Conservation (phyloP, 2,329 filamentous ascomycete genomes). For the Zasmidium angulare region DNA sequence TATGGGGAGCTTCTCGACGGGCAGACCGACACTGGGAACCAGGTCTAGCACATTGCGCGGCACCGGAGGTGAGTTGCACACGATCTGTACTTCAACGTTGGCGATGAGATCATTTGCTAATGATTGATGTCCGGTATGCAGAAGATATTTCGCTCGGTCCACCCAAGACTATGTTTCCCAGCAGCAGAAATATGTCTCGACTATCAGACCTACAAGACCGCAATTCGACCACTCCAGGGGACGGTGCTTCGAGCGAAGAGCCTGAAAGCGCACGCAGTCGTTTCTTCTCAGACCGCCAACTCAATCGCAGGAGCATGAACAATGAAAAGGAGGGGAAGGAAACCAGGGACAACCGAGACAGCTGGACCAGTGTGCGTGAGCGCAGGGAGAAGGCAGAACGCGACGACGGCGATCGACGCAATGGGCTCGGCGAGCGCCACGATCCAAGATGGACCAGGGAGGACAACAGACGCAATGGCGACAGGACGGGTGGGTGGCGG, state of each 20-base stretch:
- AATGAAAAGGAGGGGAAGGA: conserved; percentile 36
- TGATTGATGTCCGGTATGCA: conserved; percentile 31
- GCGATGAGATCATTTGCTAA: not conserved
- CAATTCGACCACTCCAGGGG: conserved; percentile 15
- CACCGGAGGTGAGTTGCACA: conserved; percentile 27
- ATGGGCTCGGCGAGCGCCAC: conserved; percentile 66
- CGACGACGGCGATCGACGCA: conserved; percentile 58
- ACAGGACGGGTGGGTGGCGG: conserved; percentile 59
- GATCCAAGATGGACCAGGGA: conserved; percentile 61
- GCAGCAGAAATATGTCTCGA: conserved; percentile 60
- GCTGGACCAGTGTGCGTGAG: conserved; percentile 72
- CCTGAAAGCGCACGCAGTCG: conserved; percentile 36
- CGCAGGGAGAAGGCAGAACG: conserved; percentile 47
- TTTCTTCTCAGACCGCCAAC: conserved; percentile 45
- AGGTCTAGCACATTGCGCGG: conserved; percentile 20
- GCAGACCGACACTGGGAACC: conserved; percentile 30
- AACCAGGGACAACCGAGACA: conserved; percentile 60
- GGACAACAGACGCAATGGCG: conserved; percentile 43
- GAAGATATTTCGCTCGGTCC: conserved; percentile 87
- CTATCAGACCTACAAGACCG: conserved; percentile 27
- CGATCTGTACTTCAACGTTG: not conserved
- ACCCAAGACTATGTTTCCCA: conserved; percentile 79
- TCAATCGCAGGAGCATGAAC: conserved; percentile 40
- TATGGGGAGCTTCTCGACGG: conserved; percentile 39
- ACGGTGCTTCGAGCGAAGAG: conserved; percentile 42